Evolutionary conservation across 1,284 basidiomycete species (phyloP), one percentile per base, ranked within the genome.

Genomic region (Ustilago esculenta): DNA sequence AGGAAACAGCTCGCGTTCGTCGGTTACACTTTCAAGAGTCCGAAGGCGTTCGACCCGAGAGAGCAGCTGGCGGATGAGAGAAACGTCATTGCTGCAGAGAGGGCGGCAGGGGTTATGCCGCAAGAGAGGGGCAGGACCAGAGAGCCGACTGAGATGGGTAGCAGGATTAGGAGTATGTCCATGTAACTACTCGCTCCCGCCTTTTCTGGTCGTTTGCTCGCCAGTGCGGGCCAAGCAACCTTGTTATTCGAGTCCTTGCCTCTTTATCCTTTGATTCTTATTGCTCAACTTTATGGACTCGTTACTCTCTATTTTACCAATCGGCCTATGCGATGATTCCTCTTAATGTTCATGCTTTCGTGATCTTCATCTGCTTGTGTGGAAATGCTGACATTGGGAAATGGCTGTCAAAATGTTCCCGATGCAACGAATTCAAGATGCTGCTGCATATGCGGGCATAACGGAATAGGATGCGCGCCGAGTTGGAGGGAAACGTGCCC

Each of bases 1-100:
- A 88, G 94, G 75, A 97, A 98, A 84, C 89, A 89, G 67, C 86
- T 92, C 50, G 92, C 92, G 9, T 94, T 94, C 82, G 91, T 90
- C 49, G 76, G 76, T 2, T 79, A 79, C 48, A 79, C 76, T 12
- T 79, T 79, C 61, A 79, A 79, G 50, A 60, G 65, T 20, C 76
- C 76, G 4, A 74, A 75, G 33, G 53, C 60, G 4, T 77, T 79
- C 21, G 75, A 79, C 39, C 64, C 71, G 35, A 32, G 63, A 23
- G 54, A 60, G 14, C 70, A 75, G 56, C 44, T 75, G 21, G 56
- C 34, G 6, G 70, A 73, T 29, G 67, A 67, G 35, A 39, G 55
- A 17, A 68, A 58, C n/a, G 48, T 71, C 17, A 52, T 54, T 8
- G 72, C 57, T 12, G 69, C 65, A n/a, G 67, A 74, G 37, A 35